Evolutionary conservation across 2,329 filamentous ascomycete genomes (phyloP), one percentile per base, ranked within the genome.

Genomic region (Fusarium ramigenum): DNA sequence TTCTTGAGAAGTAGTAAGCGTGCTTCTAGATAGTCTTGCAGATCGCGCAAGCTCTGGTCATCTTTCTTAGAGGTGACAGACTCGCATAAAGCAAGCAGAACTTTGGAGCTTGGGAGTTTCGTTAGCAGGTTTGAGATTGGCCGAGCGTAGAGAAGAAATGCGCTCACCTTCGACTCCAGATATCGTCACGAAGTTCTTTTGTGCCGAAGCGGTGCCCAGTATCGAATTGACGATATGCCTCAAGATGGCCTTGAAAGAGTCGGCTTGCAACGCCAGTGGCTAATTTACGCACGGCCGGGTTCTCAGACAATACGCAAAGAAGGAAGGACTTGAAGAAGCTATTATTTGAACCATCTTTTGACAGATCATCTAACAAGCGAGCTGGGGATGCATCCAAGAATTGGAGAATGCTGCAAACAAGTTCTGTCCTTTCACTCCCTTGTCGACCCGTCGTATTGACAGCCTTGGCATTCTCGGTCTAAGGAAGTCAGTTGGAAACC

Each of bases 1-100:
- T 84, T 85, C 44, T 82, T 85, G 15, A 92, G 76, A 3, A 92
- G 80, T 7, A 86, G 77, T 16, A 90, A 78, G 25, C 89, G 85
- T 43, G 88, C 86, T 75, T 88, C 85, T 9, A 92, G 80, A 73
- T 90, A 92, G 42, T 85, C 84, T 74, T 87, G 85, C 46, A 92
- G 85, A 12, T 83, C 83, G 66, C 79, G 81, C 11, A 90, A 79
- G 14, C 83, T 82, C 12, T 81, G 72, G n/a, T 84, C 81, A 42
- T 85, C 83, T 23, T 82, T 83, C 25, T 85, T 82, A 21, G 83
- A 78, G 47, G 80, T 80, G 53, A 87, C 82, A 57, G 83, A 83
- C 52, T 89, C 87, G 62, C 87, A 88, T 71, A 90, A 82, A 15
- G 81, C 81, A 23, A 85, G 82, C 25, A 90, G 74, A 16, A 80